phyloP scores from a whole-genome alignment of 345 rosid species.

The Trapa incisa region DNA sequence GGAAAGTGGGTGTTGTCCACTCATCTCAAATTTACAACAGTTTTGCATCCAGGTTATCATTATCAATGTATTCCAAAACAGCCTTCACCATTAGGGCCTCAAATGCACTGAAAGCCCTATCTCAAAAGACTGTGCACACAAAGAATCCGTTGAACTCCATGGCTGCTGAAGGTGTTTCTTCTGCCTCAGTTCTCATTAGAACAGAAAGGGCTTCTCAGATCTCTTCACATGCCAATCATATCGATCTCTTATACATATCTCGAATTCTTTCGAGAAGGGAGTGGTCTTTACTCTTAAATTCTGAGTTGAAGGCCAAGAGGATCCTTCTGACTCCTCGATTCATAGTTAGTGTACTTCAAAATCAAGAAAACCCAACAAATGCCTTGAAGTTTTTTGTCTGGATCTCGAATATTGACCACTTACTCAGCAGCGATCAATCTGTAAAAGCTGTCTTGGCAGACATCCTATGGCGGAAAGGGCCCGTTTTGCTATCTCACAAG shows the following conservation, averaged over 20 bases:
- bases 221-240: slow-evolving; percentile 3
- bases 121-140: background rate
- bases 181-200: background rate
- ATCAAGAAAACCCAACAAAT: slow-evolving; percentile 54
- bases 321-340: slow-evolving; percentile 38
- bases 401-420: slow-evolving; percentile 42
- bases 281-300: slow-evolving; percentile 59
- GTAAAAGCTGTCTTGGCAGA: slow-evolving; percentile 39
- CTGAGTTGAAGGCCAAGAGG: slow-evolving; percentile 44
- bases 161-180: background rate
- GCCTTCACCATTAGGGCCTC: background rate
- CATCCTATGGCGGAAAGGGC: slow-evolving; percentile 47
- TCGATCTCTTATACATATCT: slow-evolving; percentile 43
- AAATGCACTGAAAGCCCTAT: background rate
- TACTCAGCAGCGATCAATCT: slow-evolving; percentile 40
- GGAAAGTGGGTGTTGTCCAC: background rate
- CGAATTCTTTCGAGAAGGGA: slow-evolving; percentile 51
- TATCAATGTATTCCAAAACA: background rate
- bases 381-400: slow-evolving; percentile 64
- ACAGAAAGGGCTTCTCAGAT: background rate
- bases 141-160: background rate
- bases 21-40: background rate
- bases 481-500: slow-evolving; percentile 58
- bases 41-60: background rate
- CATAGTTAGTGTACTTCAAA: slow-evolving; percentile 54